phyloP scores from a whole-genome alignment of 2,329 filamentous ascomycete genomes.

The Exophiala bonariae region DNA sequence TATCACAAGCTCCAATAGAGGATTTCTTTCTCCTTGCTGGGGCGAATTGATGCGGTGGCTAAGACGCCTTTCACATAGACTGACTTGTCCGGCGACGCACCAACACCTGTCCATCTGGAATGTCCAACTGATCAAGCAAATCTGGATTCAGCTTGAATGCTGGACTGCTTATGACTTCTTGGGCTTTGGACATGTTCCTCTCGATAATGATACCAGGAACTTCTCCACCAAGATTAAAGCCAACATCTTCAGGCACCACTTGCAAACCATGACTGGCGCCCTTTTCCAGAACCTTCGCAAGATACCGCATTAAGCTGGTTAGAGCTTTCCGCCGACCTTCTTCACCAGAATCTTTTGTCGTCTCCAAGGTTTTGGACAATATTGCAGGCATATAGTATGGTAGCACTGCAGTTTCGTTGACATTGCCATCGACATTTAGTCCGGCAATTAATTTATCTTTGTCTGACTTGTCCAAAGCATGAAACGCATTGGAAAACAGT shows the following conservation, averaged over 20 bases:
- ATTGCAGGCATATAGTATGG: constrained; percentile 42
- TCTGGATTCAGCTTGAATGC: constrained; percentile 30
- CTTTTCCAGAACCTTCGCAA: constrained; percentile 30
- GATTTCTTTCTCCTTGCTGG: too few species aligned
- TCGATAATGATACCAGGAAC: constrained; percentile 31
- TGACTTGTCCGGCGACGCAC: constrained; percentile 26
- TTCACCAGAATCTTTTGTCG: constrained; percentile 19
- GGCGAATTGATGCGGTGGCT: too few species aligned
- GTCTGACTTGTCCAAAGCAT: constrained; percentile 21
- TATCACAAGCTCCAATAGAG: too few species aligned
- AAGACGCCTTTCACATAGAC: constrained; percentile 21
- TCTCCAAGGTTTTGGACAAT: constrained; percentile 33
- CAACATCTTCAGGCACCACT: constrained; percentile 6
- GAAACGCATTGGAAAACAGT: constrained; percentile 32
- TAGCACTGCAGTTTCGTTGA: constrained; percentile 36
- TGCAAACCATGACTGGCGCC: constrained; percentile 4
- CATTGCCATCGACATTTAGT: constrained; percentile 38
- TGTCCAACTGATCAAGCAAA: constrained; percentile 29
- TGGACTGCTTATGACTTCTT: constrained; percentile 29
- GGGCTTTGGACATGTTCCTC: constrained; percentile 31
- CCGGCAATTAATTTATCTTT: constrained; percentile 30
- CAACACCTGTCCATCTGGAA: constrained; percentile 28
- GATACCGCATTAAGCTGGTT: constrained; percentile 31
- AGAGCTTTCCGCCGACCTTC: constrained; percentile 27
- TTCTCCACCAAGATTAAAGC: constrained; percentile 13